A percentile compares a stretch with the other conserved stretches of the same genome.
Conservation (phyloP, 1,284 basidiomycete species). For the Chondrostereum purpureum region DNA sequence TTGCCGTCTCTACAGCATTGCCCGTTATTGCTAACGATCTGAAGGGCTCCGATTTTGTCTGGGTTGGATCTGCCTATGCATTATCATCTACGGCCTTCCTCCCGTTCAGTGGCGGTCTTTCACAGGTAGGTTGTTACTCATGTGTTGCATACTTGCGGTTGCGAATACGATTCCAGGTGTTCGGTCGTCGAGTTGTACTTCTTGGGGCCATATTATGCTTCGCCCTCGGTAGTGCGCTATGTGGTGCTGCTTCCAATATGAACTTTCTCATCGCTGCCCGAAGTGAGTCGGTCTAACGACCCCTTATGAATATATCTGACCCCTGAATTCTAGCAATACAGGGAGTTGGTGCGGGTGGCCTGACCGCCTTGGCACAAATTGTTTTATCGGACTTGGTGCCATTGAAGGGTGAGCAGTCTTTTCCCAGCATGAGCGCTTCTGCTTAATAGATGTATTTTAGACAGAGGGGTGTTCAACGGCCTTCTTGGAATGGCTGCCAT, state of each 20-base stretch:
- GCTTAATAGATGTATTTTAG: constrained; percentile 8
- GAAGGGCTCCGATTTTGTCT: neutral
- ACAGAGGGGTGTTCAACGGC: constrained; percentile 16
- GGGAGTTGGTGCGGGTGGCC: constrained; percentile 44
- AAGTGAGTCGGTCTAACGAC: too few species aligned
- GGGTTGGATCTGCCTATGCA: constrained; percentile 3
- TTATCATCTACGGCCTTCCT: neutral
- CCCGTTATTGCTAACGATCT: neutral
- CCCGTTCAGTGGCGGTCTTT: constrained; percentile 16
- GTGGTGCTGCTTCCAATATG: constrained; percentile 35
- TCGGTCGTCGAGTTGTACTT: constrained; percentile 32
- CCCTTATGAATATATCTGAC: too few species aligned
- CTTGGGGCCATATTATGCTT: constrained; percentile 31
- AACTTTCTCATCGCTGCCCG: constrained; percentile 34
- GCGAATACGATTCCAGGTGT: constrained; percentile 19
- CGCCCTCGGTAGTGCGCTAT: constrained; percentile 36
- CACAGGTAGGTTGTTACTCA: constrained; percentile 17
- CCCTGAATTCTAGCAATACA: constrained; percentile 28
- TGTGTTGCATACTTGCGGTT: constrained; percentile 4
- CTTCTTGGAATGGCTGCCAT: neutral
- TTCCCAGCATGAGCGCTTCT: constrained; percentile 25
- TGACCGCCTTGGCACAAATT: constrained; percentile 34
- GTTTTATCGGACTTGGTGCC: constrained; percentile 40
- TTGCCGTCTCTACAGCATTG: neutral
- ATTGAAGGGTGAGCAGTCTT: constrained; percentile 31